Base-by-base conservation (phyloP, 2,329 filamentous ascomycete genomes). In the Fusarium buharicum region DNA sequence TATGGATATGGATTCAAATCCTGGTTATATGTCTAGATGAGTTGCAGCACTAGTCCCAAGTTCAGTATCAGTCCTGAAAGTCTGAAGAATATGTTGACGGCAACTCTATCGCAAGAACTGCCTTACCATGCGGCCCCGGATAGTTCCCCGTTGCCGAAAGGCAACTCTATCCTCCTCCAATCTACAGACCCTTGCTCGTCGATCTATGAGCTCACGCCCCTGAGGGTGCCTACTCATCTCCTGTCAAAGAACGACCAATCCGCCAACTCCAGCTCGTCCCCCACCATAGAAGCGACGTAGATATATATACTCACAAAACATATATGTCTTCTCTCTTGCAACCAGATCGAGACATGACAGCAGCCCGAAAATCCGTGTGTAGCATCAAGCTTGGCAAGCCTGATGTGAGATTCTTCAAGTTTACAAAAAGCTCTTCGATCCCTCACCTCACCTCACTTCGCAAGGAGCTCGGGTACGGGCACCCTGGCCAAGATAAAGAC, bases 371-470 rank as follows among this genome's bases (percentile, higher is more conserved):
- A 17, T 6, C 3, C 8, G 22, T 24, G 22, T 5, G 6, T 24
- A 24, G 22, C 22, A 24, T 24, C 33, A 52, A 38, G 33, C n/a
- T 41, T 31, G 34, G 4, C 18, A 38, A 47, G 7, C 6, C 34
- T 24, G 10, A 31, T 6, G 33, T 57, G 11, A 46, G 31, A 8
- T 16, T 59, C 38, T 61, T 53, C 8, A 58, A 39, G n/a, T 45
- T 31, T 27, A 57, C 43, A 13, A 64, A 55, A 16, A 22, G 50
- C 1, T 40, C n/a, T 14, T 22, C 39, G 3, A 53, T 69, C 1
- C 64, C 67, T 4, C 41, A 11, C 5, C 56, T 70, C 16, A 66
- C 41, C 4, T 16, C 50, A 6, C 62, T 69, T 2, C 67, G 67
- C 27, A 47, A 43, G 18, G 38, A 50, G 10, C 62, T 70, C 6